These are phyloP conservation scores for Cutaneotrichosporon sp. DNA, from an alignment of 1,284 basidiomycete genomes.

Conservation along the genomic window DNA sequence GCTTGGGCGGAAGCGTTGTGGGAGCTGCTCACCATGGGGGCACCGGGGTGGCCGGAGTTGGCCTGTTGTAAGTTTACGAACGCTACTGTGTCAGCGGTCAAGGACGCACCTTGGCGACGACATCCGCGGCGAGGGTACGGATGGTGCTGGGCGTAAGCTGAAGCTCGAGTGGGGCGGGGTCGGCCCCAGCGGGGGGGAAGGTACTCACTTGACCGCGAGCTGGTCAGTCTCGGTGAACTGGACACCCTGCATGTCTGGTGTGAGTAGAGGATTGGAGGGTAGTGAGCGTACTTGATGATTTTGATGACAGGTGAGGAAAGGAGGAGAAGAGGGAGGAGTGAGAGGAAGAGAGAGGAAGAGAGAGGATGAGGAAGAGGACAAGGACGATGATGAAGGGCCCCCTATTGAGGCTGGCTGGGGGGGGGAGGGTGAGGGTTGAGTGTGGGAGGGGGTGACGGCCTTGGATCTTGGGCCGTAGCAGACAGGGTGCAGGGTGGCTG, in stretches of 20 bases:
- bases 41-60: constrained; percentile 92
- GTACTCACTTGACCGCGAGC: constrained; percentile 43
- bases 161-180: too few relatives aligned
- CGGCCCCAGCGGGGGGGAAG: too few relatives aligned
- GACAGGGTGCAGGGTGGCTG: too few relatives aligned
- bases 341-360: constrained; percentile 2
- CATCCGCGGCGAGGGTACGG: constrained; percentile 56
- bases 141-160: constrained; percentile 48
- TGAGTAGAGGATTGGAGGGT: not conserved
- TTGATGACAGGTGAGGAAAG: not conserved
- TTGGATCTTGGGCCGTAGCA: too few relatives aligned
- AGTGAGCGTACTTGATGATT: not conserved
- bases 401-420: too few relatives aligned
- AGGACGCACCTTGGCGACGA: constrained; percentile 56
- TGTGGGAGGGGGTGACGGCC: not conserved
- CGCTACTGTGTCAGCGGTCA: constrained; percentile 62
- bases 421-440: not conserved
- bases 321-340: not conserved
- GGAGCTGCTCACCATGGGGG: constrained; percentile 66
- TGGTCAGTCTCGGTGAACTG: constrained; percentile 57
- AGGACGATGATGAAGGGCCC: not conserved
- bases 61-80: constrained; percentile 62
- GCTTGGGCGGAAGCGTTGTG: not conserved
- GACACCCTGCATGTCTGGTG: constrained; percentile 23
- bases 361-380: constrained; percentile 30